Evolutionary conservation across 2,329 filamentous ascomycete genomes (phyloP).

Genomic region (Penicillium vulpinum): DNA sequence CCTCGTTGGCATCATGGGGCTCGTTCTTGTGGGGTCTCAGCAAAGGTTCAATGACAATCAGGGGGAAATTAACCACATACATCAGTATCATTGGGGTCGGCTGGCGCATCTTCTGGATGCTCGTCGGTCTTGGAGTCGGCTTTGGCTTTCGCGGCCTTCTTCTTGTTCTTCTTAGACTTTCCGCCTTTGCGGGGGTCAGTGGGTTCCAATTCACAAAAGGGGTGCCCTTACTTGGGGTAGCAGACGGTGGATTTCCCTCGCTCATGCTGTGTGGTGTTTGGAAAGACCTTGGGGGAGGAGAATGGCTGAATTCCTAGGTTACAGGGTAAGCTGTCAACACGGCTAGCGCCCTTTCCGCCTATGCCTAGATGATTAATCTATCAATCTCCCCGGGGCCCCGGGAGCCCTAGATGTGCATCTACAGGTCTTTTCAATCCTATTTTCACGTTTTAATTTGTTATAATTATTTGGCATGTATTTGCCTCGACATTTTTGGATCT

Average conservation of each 20-base stretch:
- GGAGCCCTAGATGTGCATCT: no score
- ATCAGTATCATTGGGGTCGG: conserved; percentile 27
- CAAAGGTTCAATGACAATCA: conserved; percentile 6
- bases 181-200: conserved; percentile 36
- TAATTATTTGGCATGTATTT: not conserved
- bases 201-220: conserved; percentile 3
- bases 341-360: conserved; percentile 28
- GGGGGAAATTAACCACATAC: conserved; percentile 7
- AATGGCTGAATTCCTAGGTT: conserved; percentile 9
- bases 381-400: not conserved
- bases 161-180: conserved; percentile 60
- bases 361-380: conserved; percentile 14
- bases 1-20: conserved; percentile 13
- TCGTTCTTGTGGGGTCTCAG: conserved; percentile 24
- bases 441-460: not conserved
- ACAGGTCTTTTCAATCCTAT: not conserved
- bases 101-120: conserved; percentile 15
- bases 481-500: not conserved
- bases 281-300: not conserved
- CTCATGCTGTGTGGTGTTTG: conserved; percentile 22
- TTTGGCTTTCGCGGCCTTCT: conserved; percentile 53
- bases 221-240: conserved; percentile 25
- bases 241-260: conserved; percentile 19
- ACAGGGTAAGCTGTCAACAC: conserved; percentile 37
- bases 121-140: conserved; percentile 32